A percentile compares a stretch with the other conserved stretches of the same genome.
Conservation (phyloP, 2,329 filamentous ascomycete species). For the Diaporthe sp. region DNA sequence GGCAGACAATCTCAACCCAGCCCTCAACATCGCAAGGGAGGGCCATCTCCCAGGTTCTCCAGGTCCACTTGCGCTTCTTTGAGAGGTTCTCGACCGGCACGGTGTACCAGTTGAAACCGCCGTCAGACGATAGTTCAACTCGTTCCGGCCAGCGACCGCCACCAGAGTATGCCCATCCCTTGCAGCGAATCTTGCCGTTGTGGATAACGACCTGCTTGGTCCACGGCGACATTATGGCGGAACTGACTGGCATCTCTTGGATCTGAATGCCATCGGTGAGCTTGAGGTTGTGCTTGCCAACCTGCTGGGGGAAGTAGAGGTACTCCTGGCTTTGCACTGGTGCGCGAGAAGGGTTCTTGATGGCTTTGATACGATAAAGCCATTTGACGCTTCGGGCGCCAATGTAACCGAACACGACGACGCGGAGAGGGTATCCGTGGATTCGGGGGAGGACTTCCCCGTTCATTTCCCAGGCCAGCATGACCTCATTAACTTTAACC, state of each 20-base stretch:
- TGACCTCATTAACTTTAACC: constrained; percentile 10
- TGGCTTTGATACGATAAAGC: constrained; percentile 15
- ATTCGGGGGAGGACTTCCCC: not conserved
- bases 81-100: constrained; percentile 12
- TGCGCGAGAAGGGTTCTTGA: not conserved
- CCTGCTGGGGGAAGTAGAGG: constrained; percentile 20
- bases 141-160: constrained; percentile 14
- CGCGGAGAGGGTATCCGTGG: constrained; percentile 9
- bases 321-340: constrained; percentile 15
- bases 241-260: constrained; percentile 16
- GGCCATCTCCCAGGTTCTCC: constrained; percentile 5
- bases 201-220: constrained; percentile 15
- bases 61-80: constrained; percentile 16
- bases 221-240: constrained; percentile 12
- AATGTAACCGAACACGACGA: constrained; percentile 12
- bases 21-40: constrained; percentile 5
- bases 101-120: constrained; percentile 10
- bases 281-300: constrained; percentile 1
- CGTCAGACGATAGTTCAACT: constrained; percentile 7
- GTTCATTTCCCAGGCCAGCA: constrained; percentile 18
- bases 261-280: constrained; percentile 10
- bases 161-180: constrained; percentile 9
- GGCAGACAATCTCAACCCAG: constrained; percentile 20
- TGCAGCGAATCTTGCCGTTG: not conserved
- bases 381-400: constrained; percentile 13